Conservation (phyloP, 2,329 filamentous ascomycete genomes). For the Microcyclosporella mali region DNA sequence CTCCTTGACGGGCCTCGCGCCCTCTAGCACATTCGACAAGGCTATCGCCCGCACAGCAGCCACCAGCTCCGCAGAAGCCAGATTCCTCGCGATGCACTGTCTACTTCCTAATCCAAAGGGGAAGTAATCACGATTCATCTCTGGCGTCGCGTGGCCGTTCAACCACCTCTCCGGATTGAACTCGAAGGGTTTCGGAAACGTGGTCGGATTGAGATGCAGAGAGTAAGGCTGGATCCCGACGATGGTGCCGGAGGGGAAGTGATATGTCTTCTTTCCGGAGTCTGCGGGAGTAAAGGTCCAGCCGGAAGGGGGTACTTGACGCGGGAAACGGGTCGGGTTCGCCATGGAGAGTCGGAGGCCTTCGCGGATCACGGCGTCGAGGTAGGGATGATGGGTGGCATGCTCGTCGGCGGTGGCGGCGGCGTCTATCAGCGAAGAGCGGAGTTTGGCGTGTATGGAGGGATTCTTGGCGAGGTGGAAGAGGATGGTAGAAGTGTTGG, state of each 20-base stretch:
- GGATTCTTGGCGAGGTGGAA: conserved; percentile 42
- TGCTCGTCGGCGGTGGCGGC: conserved; percentile 19
- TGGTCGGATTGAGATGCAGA: conserved; percentile 41
- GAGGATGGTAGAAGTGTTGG: conserved; percentile 46
- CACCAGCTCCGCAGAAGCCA: conserved; percentile 42
- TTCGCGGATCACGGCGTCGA: conserved; percentile 47
- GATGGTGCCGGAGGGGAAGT: conserved; percentile 38
- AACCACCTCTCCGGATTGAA: conserved; percentile 49
- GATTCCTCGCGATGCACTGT: conserved; percentile 46
- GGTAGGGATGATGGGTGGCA: conserved; percentile 38
- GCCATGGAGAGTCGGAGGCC: conserved; percentile 47
- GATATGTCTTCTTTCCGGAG: conserved; percentile 8
- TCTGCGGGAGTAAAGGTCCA: conserved; percentile 26
- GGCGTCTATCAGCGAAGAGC: conserved; percentile 29
- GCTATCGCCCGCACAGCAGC: conserved; percentile 40
- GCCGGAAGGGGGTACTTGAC: conserved; percentile 40
- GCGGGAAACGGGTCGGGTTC: conserved; percentile 47
- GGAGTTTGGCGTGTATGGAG: conserved; percentile 33
- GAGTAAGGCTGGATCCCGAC: conserved; percentile 43
- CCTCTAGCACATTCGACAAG: conserved; percentile 39
- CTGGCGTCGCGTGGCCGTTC: conserved; percentile 20
- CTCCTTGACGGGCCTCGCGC: conserved; percentile 37
- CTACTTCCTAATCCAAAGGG: conserved; percentile 46
- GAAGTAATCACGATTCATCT: conserved; percentile 42
- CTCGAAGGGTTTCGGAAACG: conserved; percentile 38